Evolutionary conservation across 2,329 filamentous ascomycete genomes (phyloP).

Genomic region (Ascochyta koolunga): DNA sequence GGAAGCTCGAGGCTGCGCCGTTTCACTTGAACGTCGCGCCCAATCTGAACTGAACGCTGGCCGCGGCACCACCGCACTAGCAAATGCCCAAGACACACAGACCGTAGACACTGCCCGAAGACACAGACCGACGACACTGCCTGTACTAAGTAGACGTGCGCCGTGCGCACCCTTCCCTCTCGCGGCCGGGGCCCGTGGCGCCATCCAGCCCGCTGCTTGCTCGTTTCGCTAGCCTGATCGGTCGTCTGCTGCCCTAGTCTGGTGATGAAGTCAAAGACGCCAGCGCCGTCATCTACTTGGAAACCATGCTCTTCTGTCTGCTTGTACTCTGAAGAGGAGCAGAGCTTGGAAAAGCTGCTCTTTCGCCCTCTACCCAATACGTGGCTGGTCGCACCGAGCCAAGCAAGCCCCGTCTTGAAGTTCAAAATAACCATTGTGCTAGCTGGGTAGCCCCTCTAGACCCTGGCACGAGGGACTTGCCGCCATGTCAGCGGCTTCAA

Average conservation of each 20-base stretch:
- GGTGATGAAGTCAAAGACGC: conserved; percentile 12
- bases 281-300: neutral
- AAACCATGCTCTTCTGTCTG: neutral
- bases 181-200: conserved; percentile 18
- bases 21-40: conserved; percentile 17
- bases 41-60: neutral
- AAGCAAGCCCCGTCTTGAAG: conserved; percentile 7
- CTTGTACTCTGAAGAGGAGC: neutral
- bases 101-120: too few species aligned
- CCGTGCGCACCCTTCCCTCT: conserved; percentile 3
- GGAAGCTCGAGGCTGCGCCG: conserved; percentile 9
- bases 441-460: neutral
- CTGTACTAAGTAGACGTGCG: conserved; percentile 5
- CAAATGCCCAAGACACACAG: too few species aligned
- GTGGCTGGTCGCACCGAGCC: conserved; percentile 11
- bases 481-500: neutral
- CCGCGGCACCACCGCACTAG: neutral
- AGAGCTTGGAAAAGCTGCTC: neutral
- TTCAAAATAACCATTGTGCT: conserved; percentile 4
- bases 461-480: neutral
- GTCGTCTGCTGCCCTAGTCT: conserved; percentile 18
- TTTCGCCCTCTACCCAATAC: neutral
- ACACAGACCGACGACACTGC: neutral
- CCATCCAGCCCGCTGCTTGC: conserved; percentile 12
- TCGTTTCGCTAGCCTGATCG: conserved; percentile 16